Evolutionary conservation across 305 asterid genomes (phyloP).

Genomic region (Plantago coronopus): DNA sequence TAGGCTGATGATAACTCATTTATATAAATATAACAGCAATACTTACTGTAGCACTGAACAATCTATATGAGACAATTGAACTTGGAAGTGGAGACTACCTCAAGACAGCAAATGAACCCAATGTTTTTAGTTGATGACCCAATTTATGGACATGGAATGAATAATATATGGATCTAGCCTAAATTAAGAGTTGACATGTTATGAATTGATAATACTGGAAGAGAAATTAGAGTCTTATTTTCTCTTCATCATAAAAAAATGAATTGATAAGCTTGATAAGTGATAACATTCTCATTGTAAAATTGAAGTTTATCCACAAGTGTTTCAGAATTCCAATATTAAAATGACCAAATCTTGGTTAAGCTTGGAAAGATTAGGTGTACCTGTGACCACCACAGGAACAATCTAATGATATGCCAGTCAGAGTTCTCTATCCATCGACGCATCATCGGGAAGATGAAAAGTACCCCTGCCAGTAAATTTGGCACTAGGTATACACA

Average conservation of each 20-base stretch:
- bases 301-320: slow-evolving; percentile 13
- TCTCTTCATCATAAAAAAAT: no score
- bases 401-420: slow-evolving; percentile 83
- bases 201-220: background rate
- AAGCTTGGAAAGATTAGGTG: slow-evolving; percentile 19
- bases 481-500: slow-evolving; percentile 81
- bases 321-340: slow-evolving; percentile 14
- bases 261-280: slow-evolving; percentile 1
- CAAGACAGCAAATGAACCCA: no score
- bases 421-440: slow-evolving; percentile 97
- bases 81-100: no score
- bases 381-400: slow-evolving; percentile 99
- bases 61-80: no score
- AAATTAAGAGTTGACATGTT: background rate
- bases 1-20: no score
- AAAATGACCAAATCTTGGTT: slow-evolving; percentile 12
- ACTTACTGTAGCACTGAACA: no score
- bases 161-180: background rate
- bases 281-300: slow-evolving; percentile 6
- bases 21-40: no score
- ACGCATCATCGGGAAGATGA: slow-evolving; percentile 89
- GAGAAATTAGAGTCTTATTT: background rate
- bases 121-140: no score
- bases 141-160: no score
- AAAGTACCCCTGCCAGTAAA: slow-evolving; percentile 60